Conservation (phyloP, 106 monocot genomes). For the Phalaenopsis equestris region DNA sequence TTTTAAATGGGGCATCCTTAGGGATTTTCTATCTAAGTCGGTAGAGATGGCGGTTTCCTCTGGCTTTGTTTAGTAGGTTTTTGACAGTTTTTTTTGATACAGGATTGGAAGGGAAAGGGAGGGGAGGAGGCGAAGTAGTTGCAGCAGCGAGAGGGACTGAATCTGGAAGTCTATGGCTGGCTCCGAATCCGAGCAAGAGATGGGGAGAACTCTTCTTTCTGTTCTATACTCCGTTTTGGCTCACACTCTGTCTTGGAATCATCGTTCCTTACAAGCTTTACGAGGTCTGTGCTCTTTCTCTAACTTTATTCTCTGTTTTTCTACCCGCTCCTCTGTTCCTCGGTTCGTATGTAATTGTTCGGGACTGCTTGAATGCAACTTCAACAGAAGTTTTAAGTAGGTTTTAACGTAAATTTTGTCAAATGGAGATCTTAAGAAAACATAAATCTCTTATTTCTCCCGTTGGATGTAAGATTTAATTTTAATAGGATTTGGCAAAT, state of each 20-base stretch:
- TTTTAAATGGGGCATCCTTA: no score
- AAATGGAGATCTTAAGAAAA: neutral
- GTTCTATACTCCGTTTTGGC: constrained; percentile 83
- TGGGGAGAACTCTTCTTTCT: constrained; percentile 93
- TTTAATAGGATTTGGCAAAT: no score
- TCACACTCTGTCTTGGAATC: constrained; percentile 86
- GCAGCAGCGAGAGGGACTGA: neutral
- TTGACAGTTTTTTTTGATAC: neutral
- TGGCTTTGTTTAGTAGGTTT: neutral
- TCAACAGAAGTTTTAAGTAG: no score
- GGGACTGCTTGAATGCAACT: no score
- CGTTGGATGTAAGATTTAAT: no score
- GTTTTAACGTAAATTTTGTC: no score
- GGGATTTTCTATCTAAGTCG: neutral
- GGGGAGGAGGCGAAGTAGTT: neutral
- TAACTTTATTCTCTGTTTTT: neutral
- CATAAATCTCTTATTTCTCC: neutral
- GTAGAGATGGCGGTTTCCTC: neutral
- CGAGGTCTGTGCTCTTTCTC: constrained; percentile 44
- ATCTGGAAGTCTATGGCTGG: constrained; percentile 45
- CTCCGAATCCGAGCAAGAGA: constrained; percentile 70
- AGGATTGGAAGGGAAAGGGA: neutral
- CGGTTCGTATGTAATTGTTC: neutral
- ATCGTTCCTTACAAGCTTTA: constrained; percentile 97
- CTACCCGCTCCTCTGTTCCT: neutral